Evolutionary conservation across 768 basidiomycete genomes (phyloP).

Genomic region (Termitomyces sp.): DNA sequence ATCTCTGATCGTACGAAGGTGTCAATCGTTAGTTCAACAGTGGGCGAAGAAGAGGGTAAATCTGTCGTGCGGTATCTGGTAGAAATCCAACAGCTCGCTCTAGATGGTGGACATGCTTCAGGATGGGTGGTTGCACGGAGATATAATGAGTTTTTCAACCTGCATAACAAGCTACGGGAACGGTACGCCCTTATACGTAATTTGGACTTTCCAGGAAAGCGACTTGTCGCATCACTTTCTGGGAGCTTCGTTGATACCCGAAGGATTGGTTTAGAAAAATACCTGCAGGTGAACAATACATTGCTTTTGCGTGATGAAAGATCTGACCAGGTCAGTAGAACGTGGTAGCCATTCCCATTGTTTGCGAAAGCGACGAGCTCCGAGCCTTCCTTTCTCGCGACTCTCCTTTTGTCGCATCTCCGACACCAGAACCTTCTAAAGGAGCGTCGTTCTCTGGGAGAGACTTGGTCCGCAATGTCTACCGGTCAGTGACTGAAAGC

Average conservation of each 20-base stretch:
- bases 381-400: conserved; percentile 85
- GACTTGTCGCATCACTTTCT: conserved; percentile 84
- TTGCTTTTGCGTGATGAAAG: not conserved
- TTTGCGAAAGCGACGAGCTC: conserved; percentile 81
- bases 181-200: conserved; percentile 60
- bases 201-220: conserved; percentile 91
- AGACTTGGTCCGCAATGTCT: conserved; percentile 81
- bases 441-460: conserved; percentile 58
- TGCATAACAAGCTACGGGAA: conserved; percentile 85
- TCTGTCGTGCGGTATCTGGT: conserved; percentile 90
- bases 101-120: conserved; percentile 72
- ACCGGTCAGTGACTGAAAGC: conserved; percentile 88
- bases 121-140: conserved; percentile 93
- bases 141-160: conserved; percentile 91
- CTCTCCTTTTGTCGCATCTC: conserved; percentile 73
- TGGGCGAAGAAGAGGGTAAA: conserved; percentile 82
- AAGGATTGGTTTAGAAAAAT: conserved; percentile 78
- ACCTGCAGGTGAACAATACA: conserved; percentile 70
- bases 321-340: conserved; percentile 39
- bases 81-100: conserved; percentile 85
- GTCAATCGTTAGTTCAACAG: conserved; percentile 80
- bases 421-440: conserved; percentile 38
- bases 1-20: conserved; percentile 81
- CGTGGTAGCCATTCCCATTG: conserved; percentile 66
- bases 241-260: conserved; percentile 86